A percentile compares a stretch with the other conserved stretches of the same genome.
phyloP scores from a whole-genome alignment of 371 early-diverging fungal species.

The Syncephalastrum racemosum region DNA sequence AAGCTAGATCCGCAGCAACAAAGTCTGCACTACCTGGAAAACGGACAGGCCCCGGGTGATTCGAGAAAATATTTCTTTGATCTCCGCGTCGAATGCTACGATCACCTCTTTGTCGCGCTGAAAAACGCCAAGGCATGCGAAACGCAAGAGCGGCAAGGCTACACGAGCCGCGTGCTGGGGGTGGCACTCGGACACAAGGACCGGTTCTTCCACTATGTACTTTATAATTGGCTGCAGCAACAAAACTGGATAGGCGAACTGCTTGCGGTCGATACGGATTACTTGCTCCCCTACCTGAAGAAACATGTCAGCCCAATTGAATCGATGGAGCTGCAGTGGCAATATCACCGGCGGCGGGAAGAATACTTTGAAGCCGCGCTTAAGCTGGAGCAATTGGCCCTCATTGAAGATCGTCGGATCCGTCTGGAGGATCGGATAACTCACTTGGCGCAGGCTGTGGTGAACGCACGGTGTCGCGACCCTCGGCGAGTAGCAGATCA shows the following conservation, averaged over 20 bases:
- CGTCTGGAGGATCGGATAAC: constrained; percentile 58
- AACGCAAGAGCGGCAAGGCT: constrained; percentile 9
- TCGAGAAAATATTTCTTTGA: constrained; percentile 28
- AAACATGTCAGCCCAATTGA: constrained; percentile 50
- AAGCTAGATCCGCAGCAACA: constrained; percentile 62
- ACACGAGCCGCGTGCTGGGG: constrained; percentile 32
- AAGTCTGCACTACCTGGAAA: constrained; percentile 47
- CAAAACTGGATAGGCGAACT: constrained; percentile 32
- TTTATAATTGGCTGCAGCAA: constrained; percentile 67
- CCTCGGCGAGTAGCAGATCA: constrained; percentile 11
- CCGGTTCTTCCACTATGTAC: constrained; percentile 62
- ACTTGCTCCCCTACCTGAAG: constrained; percentile 70
- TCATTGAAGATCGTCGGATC: constrained; percentile 25
- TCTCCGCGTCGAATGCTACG: constrained; percentile 48
- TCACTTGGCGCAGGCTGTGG: constrained; percentile 69
- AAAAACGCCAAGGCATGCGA: constrained; percentile 13
- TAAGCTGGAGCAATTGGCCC: constrained; percentile 64
- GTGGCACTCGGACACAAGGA: constrained; percentile 52
- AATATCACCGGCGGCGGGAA: constrained; percentile 65
- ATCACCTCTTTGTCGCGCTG: constrained; percentile 36
- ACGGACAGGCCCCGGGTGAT: constrained; percentile 35
- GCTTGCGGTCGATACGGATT: constrained; percentile 42
- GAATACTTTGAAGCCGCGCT: constrained; percentile 68
- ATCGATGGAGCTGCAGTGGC: constrained; percentile 70
- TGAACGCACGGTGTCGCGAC: constrained; percentile 65